Percentiles rank a stretch among this genome's conserved stretches.
These are phyloP conservation scores for Fulvia fulva DNA, from an alignment of 2,329 filamentous ascomycete species.

Conservation along the genomic window DNA sequence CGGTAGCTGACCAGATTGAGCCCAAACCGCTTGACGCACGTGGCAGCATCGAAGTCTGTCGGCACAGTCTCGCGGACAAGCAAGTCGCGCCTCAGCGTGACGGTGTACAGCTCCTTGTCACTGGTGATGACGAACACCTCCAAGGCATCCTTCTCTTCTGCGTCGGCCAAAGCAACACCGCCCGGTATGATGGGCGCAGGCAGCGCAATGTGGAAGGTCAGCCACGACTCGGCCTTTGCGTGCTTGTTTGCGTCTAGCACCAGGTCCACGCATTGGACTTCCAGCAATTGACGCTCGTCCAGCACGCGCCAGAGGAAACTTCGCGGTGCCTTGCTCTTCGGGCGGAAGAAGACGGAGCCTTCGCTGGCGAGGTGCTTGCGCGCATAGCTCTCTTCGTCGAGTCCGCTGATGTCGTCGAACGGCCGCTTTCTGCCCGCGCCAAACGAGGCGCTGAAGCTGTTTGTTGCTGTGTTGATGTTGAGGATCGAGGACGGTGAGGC, in stretches of 20 bases:
- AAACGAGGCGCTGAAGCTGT: slow-evolving; percentile 52
- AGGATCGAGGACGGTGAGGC: slow-evolving; percentile 52
- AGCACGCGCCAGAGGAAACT: slow-evolving; percentile 89
- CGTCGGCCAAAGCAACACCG: slow-evolving; percentile 79
- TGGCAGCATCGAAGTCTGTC: slow-evolving; percentile 68
- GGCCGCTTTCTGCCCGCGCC: slow-evolving; percentile 31
- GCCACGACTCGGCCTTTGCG: slow-evolving; percentile 37
- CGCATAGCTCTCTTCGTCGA: slow-evolving; percentile 72
- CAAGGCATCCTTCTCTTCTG: slow-evolving; percentile 70
- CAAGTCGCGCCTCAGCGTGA: slow-evolving; percentile 77
- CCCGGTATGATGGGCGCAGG: slow-evolving; percentile 72
- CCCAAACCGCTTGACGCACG: slow-evolving; percentile 70
- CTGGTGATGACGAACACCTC: slow-evolving; percentile 76
- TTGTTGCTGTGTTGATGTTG: slow-evolving; percentile 58
- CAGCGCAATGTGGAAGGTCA: slow-evolving; percentile 76
- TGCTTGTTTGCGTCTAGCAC: slow-evolving; percentile 51
- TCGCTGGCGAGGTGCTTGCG: slow-evolving; percentile 69
- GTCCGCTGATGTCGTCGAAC: slow-evolving; percentile 38
- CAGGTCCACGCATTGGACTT: slow-evolving; percentile 78
- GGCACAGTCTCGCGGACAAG: slow-evolving; percentile 59
- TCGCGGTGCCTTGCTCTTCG: slow-evolving; percentile 69
- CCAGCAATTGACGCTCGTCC: slow-evolving; percentile 73
- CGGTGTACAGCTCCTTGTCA: slow-evolving; percentile 74
- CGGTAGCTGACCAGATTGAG: slow-evolving; percentile 74
- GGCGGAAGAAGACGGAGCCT: slow-evolving; percentile 80